These are phyloP conservation scores for Pleurotus pulmonarius DNA, from an alignment of 768 basidiomycete genomes.

Conservation along the genomic window DNA sequence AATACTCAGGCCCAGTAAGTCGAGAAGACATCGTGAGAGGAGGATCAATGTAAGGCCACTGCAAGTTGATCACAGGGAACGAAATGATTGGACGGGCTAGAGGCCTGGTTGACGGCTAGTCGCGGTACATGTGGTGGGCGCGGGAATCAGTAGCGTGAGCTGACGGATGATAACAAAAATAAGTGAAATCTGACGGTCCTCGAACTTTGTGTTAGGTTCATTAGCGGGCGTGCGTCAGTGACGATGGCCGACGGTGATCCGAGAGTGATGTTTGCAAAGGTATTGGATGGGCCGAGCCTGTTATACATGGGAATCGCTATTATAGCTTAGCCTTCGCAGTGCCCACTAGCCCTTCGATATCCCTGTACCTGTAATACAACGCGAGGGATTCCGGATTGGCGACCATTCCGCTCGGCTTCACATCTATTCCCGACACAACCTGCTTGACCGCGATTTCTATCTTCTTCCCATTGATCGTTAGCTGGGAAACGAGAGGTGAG, in stretches of 20 bases:
- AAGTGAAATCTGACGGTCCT: not conserved
- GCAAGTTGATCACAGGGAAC: not conserved
- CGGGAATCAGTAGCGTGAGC: not conserved
- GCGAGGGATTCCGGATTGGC: conserved; percentile 67
- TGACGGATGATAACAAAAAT: conserved; percentile 6
- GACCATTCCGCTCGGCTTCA: conserved; percentile 71
- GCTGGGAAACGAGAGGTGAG: conserved; percentile 32
- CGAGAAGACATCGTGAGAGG: conserved; percentile 2
- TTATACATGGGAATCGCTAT: not conserved
- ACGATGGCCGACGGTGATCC: no score
- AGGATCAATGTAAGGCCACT: not conserved
- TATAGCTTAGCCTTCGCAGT: conserved; percentile 14
- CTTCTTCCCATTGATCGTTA: conserved; percentile 75
- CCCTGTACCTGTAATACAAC: conserved; percentile 59
- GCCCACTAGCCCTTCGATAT: conserved; percentile 35
- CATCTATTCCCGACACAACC: conserved; percentile 62
- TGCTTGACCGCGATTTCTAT: conserved; percentile 80
- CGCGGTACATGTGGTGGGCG: not conserved
- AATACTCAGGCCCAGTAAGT: not conserved
- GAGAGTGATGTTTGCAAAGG: no score
- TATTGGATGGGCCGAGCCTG: no score
- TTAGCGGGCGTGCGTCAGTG: no score
- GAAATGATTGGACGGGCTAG: not conserved
- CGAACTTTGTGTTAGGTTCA: not conserved
- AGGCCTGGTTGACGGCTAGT: not conserved